Evolutionary conservation across 192 early-diverging fungal genomes (phyloP).

Genomic region (Funneliformis mosseae): DNA sequence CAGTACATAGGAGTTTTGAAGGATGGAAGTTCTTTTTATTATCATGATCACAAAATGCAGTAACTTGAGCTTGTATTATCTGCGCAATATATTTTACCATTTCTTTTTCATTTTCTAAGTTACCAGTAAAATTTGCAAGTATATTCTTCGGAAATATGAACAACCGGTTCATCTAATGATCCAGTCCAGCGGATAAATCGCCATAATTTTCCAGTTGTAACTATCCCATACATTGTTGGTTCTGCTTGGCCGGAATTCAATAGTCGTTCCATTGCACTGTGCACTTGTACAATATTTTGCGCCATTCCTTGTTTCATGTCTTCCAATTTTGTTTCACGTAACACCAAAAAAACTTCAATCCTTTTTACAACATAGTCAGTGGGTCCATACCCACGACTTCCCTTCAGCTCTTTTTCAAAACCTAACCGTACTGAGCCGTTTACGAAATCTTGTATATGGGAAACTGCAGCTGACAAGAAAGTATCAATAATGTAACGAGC

Average conservation of each 20-base stretch:
- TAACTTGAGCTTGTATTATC: slow-evolving; percentile 28
- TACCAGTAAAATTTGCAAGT: slow-evolving; percentile 28
- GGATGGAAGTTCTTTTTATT: neutral
- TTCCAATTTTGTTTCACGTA: too few species aligned
- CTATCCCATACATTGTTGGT: slow-evolving; percentile 29
- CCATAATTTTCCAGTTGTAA: slow-evolving; percentile 34
- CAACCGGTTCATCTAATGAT: slow-evolving; percentile 19
- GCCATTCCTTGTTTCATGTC: neutral
- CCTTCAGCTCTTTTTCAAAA: too few species aligned
- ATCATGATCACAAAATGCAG: neutral
- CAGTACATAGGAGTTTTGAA: neutral
- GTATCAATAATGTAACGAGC: too few species aligned
- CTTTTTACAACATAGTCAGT: too few species aligned
- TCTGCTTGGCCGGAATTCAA: neutral
- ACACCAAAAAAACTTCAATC: too few species aligned
- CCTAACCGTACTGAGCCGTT: too few species aligned
- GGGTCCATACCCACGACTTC: too few species aligned
- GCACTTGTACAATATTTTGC: slow-evolving; percentile 29
- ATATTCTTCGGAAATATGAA: slow-evolving; percentile 25
- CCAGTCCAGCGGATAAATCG: slow-evolving; percentile 31
- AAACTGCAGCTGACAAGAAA: too few species aligned
- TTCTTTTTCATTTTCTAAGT: slow-evolving; percentile 23
- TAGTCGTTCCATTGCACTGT: slow-evolving; percentile 23
- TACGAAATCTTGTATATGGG: too few species aligned
- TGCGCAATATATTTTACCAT: slow-evolving; percentile 22